phyloP scores from a whole-genome alignment of 176 grass and related monocot species.

The Lolium multiflorum region DNA sequence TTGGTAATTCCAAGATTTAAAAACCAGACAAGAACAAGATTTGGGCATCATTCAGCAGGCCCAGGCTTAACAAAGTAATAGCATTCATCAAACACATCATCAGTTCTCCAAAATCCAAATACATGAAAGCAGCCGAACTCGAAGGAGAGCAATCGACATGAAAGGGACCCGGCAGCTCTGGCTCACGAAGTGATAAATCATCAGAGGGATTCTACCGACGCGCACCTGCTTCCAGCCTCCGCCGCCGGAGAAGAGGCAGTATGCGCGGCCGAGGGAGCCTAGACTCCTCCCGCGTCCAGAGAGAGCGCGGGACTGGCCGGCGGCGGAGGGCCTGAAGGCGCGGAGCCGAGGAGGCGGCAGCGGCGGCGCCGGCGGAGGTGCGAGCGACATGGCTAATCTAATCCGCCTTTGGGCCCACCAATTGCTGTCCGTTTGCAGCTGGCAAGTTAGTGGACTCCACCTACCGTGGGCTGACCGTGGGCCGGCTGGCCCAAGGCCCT shows the following conservation, averaged over 20 bases:
- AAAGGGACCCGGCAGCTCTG: background rate
- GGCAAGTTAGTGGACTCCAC: background rate
- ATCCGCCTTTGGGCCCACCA: background rate
- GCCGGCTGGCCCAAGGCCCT: background rate
- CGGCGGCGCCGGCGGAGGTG: background rate
- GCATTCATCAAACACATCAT: background rate
- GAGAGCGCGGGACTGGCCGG: background rate
- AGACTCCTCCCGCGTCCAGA: background rate
- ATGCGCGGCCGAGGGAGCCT: conserved; percentile 1
- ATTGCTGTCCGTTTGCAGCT: background rate
- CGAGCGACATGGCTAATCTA: conserved; percentile 14
- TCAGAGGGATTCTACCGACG: background rate
- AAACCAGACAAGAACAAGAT: too few species aligned
- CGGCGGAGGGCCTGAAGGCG: background rate
- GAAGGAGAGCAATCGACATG: background rate
- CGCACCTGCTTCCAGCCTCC: conserved; percentile 41
- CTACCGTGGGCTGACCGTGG: background rate
- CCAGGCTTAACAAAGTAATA: too few species aligned
- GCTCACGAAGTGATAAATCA: background rate
- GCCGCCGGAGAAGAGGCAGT: conserved; percentile 45
- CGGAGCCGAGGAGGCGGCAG: background rate
- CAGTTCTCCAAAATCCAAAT: background rate
- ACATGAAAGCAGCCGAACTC: background rate
- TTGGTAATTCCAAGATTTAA: too few species aligned
- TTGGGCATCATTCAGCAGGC: too few species aligned